Evolutionary conservation across 2,329 filamentous ascomycete species (phyloP).

Genomic region (Alternaria gaisen): DNA sequence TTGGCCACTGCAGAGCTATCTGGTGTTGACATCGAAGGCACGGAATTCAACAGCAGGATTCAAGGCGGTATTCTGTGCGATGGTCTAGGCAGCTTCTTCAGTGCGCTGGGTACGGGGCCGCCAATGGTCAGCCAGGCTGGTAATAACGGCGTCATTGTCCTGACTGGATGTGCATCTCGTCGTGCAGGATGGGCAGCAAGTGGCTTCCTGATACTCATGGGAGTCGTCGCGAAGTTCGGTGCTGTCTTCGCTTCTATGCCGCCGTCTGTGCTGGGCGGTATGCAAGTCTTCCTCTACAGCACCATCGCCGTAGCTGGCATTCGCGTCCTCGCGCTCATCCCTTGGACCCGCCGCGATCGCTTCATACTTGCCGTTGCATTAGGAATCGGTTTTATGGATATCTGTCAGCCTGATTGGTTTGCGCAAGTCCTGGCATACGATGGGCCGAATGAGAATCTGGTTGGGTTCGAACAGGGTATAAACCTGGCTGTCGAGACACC

Average conservation of each 20-base stretch:
- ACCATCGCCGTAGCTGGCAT: slow-evolving; percentile 41
- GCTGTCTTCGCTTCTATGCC: slow-evolving; percentile 42
- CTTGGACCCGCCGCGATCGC: slow-evolving; percentile 39
- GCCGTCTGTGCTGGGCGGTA: slow-evolving; percentile 56
- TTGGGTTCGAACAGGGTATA: slow-evolving; percentile 54
- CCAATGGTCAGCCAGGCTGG: slow-evolving; percentile 42
- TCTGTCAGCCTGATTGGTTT: slow-evolving; percentile 53
- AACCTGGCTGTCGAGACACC: slow-evolving; percentile 55
- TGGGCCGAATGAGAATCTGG: slow-evolving; percentile 48
- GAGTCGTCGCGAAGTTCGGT: slow-evolving; percentile 40
- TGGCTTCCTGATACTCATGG: slow-evolving; percentile 39
- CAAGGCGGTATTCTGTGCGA: slow-evolving; percentile 42
- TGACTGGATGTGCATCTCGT: slow-evolving; percentile 38
- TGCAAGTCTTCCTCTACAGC: slow-evolving; percentile 51
- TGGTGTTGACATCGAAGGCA: slow-evolving; percentile 38
- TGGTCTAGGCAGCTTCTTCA: slow-evolving; percentile 39
- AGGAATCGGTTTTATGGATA: slow-evolving; percentile 48
- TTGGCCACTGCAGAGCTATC: slow-evolving; percentile 40
- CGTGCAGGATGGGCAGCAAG: slow-evolving; percentile 42
- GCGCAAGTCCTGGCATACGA: slow-evolving; percentile 50
- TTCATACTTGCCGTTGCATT: slow-evolving; percentile 39
- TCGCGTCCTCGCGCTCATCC: slow-evolving; percentile 37
- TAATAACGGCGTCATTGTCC: slow-evolving; percentile 42
- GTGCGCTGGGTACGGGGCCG: slow-evolving; percentile 37
- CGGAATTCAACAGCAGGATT: slow-evolving; percentile 37